These are phyloP conservation scores for Polytrichum commune DNA, from an alignment of 225 moss, liverwort and hornwort species.

Conservation along the genomic window DNA sequence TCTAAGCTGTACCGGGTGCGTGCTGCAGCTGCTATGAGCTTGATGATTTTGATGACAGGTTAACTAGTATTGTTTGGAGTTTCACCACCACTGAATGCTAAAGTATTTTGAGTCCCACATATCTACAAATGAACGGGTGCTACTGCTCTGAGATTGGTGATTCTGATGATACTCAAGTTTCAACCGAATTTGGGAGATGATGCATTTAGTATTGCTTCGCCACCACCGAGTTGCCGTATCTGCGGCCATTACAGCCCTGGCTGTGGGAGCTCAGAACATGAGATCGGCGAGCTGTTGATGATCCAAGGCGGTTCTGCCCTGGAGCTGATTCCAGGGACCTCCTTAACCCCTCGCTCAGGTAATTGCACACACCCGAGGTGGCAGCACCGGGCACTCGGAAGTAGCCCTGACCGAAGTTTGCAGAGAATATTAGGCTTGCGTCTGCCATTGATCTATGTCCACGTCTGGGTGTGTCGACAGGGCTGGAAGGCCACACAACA, in stretches of 20 bases:
- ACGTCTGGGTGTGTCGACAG: constrained; percentile 15
- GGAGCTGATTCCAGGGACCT: background rate
- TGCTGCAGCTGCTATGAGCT: too few species aligned
- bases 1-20: too few species aligned
- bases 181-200: too few species aligned
- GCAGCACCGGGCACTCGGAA: constrained; percentile 11
- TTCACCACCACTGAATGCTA: too few species aligned
- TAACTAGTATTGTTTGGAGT: too few species aligned
- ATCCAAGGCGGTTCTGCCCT: background rate
- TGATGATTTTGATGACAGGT: too few species aligned
- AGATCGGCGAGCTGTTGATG: background rate
- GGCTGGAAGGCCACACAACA: constrained; percentile 23
- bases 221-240: constrained; percentile 4
- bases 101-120: too few species aligned
- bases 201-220: background rate
- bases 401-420: constrained; percentile 2
- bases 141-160: too few species aligned
- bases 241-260: background rate
- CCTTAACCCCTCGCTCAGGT: background rate
- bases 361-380: background rate
- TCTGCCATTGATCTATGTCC: constrained; percentile 14
- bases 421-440: constrained; percentile 9
- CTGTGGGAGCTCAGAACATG: constrained; percentile 1
- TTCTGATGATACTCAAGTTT: too few species aligned
- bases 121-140: too few species aligned